phyloP scores from a whole-genome alignment of 352 stramenopile species.

The Globisporangium orthogonon region DNA sequence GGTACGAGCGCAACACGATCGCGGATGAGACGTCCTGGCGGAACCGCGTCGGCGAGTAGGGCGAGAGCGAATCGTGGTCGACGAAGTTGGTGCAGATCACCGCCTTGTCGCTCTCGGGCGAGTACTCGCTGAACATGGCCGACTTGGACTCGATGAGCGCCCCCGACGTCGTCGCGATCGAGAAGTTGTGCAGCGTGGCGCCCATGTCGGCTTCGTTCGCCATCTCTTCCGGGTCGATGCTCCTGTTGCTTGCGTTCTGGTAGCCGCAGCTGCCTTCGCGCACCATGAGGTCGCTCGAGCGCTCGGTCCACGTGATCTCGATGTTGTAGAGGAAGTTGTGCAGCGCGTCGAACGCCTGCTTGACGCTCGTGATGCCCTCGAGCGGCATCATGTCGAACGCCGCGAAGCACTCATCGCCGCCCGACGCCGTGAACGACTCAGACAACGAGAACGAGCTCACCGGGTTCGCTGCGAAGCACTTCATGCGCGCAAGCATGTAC shows the following conservation, averaged over 20 bases:
- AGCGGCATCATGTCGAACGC: slow-evolving; percentile 16
- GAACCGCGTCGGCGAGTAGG: not conserved
- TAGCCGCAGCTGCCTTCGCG: slow-evolving; percentile 20
- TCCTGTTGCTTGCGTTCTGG: not conserved
- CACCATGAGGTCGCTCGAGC: slow-evolving; percentile 25
- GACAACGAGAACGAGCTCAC: slow-evolving; percentile 18
- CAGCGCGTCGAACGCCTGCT: slow-evolving; percentile 4
- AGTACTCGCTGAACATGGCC: slow-evolving; percentile 17
- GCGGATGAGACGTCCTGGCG: slow-evolving; percentile 3
- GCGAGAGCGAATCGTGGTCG: slow-evolving; percentile 2
- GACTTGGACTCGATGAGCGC: slow-evolving; percentile 33
- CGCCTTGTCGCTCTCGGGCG: not conserved
- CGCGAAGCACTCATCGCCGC: slow-evolving; percentile 18
- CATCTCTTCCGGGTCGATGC: not conserved
- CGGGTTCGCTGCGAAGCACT: slow-evolving; percentile 13
- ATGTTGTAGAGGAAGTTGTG: slow-evolving; percentile 3
- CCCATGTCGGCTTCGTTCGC: not conserved
- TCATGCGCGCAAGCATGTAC: slow-evolving; percentile 16
- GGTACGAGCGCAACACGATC: not conserved
- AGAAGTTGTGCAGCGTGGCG: not conserved
- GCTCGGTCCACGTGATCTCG: slow-evolving; percentile 12
- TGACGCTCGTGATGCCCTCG: slow-evolving; percentile 1
- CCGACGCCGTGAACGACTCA: slow-evolving; percentile 13
- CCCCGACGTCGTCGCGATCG: not conserved
- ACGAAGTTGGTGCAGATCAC: not conserved